Percentiles rank a stretch among this genome's conserved stretches.
phyloP scores from a whole-genome alignment of 176 grass and related monocot genomes.

The Tillandsia fasciculata region DNA sequence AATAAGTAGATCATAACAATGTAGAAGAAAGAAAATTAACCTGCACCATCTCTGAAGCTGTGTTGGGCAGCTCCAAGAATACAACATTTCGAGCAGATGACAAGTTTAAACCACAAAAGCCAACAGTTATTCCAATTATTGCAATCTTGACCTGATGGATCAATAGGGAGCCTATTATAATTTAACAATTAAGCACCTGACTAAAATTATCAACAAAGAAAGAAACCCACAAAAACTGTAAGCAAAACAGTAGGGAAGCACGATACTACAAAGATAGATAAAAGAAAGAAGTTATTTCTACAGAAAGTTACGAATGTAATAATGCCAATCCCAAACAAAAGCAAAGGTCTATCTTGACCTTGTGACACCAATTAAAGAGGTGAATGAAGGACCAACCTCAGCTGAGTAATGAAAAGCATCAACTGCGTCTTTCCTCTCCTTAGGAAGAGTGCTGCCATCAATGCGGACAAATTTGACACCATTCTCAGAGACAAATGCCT shows the following conservation, averaged over 20 bases:
- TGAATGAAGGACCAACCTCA: constrained; percentile 38
- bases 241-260: not conserved
- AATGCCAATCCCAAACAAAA: not conserved
- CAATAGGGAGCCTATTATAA: constrained; percentile 1
- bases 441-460: constrained; percentile 71
- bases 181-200: not conserved
- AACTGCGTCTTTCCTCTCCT: constrained; percentile 87
- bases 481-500: constrained; percentile 68
- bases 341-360: not conserved
- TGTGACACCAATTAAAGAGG: not conserved
- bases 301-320: no score
- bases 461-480: constrained; percentile 78
- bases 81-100: constrained; percentile 94
- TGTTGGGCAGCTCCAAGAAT: constrained; percentile 85
- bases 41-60: constrained; percentile 90
- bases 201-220: not conserved
- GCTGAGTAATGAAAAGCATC: constrained; percentile 59
- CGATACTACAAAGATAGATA: not conserved
- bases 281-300: not conserved
- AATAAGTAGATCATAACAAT: not conserved
- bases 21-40: constrained; percentile 22
- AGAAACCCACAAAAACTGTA: not conserved
- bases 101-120: constrained; percentile 56
- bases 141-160: constrained; percentile 72
- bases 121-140: constrained; percentile 96